Percentiles rank a stretch among this genome's conserved stretches.
Conservation (phyloP, 305 asterid species). For the Solanum hybrid region DNA sequence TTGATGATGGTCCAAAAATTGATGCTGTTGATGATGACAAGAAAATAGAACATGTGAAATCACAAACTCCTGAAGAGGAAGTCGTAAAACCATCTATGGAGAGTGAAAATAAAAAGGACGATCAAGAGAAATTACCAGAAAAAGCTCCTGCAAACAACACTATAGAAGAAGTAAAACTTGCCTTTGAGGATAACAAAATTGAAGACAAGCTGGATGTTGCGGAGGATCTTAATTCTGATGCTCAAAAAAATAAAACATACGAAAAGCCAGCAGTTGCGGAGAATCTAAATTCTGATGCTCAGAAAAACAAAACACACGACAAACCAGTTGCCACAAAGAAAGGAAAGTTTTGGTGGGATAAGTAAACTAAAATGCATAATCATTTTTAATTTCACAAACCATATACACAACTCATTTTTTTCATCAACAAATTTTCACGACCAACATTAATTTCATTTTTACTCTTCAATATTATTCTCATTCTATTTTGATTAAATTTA, state of each 20-base stretch:
- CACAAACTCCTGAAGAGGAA: not conserved
- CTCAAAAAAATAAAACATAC: not conserved
- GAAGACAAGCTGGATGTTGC: not conserved
- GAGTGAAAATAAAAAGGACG: not conserved
- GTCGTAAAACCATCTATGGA: not conserved
- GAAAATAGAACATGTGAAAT: not conserved
- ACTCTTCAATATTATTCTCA: not conserved
- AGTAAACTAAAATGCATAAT: not conserved
- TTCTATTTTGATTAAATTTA: not conserved
- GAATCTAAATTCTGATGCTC: not conserved
- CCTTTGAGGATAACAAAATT: not conserved
- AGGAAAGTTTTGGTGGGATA: conserved; percentile 3
- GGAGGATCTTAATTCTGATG: not conserved
- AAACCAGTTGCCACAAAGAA: not conserved
- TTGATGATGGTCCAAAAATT: not conserved
- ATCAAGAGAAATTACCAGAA: not conserved
- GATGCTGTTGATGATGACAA: not conserved
- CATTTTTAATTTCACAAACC: not conserved
- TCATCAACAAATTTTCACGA: not conserved
- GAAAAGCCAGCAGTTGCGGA: not conserved
- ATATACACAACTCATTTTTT: not conserved
- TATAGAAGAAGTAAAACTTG: not conserved
- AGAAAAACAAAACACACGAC: not conserved
- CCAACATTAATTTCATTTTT: not conserved
- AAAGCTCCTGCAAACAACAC: not conserved